Percentiles rank a stretch among this genome's conserved stretches.
Evolutionary conservation across 164 flowering plant genomes (phyloP).

Genomic region (Magnolia kwangsiensis): DNA sequence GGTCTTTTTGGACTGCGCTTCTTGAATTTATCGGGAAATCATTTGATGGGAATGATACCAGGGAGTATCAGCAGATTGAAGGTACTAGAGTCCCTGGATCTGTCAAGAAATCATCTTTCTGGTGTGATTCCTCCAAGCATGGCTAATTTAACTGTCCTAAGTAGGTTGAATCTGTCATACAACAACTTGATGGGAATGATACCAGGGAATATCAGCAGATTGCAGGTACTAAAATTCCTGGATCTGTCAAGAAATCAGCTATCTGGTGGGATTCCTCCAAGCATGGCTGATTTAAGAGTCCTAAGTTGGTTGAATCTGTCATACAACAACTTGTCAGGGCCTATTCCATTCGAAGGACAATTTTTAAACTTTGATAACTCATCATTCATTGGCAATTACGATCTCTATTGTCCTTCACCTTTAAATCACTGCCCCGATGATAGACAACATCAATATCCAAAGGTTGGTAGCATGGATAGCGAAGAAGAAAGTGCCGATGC

Average conservation of each 20-base stretch:
- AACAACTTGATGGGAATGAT: background rate
- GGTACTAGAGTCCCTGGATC: background rate
- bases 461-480: background rate
- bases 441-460: background rate
- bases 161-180: no score
- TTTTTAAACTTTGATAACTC: background rate
- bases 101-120: no score
- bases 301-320: conserved; percentile 7
- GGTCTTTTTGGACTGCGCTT: background rate
- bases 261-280: background rate
- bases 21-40: conserved; percentile 1
- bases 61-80: background rate
- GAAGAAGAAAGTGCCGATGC: background rate
- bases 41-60: background rate
- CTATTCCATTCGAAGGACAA: background rate
- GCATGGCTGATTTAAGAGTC: background rate
- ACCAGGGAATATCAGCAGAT: background rate
- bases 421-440: background rate
- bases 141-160: no score
- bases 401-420: background rate
- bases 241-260: conserved; percentile 5
- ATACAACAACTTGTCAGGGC: conserved; percentile 5
- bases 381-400: conserved; percentile 1
- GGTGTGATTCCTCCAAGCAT: no score
- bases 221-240: background rate